These are phyloP conservation scores for Camelina laxa DNA, from an alignment of 345 rosid species.

Conservation along the genomic window DNA sequence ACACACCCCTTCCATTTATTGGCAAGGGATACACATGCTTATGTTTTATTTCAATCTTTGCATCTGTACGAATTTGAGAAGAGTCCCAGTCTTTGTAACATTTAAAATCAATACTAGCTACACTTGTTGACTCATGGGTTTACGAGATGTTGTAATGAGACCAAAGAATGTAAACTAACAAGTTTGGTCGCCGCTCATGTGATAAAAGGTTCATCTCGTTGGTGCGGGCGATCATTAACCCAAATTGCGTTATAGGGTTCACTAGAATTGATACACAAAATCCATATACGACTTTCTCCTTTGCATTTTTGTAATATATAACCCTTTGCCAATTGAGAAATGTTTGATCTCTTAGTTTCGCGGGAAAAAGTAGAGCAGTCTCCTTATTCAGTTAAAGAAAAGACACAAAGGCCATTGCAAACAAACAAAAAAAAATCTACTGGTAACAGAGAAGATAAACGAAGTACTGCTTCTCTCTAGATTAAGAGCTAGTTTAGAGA, in stretches of 20 bases:
- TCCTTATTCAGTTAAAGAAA: neutral
- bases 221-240: neutral
- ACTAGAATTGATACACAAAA: no score
- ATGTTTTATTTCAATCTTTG: conserved; percentile 17
- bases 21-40: conserved; percentile 3
- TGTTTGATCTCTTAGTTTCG: neutral
- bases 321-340: neutral
- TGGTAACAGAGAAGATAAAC: neutral
- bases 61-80: neutral
- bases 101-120: neutral
- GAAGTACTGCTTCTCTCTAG: neutral
- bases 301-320: no score
- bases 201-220: neutral
- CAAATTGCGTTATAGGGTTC: neutral
- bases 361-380: neutral
- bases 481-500: neutral
- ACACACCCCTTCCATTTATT: neutral
- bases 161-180: neutral
- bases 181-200: no score
- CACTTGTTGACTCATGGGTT: neutral
- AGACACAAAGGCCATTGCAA: neutral
- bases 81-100: neutral
- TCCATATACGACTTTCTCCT: no score
- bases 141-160: neutral
- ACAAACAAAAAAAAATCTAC: neutral